Base-by-base conservation (phyloP, 2,329 filamentous ascomycete species). In the Xylariaceae sp. region DNA sequence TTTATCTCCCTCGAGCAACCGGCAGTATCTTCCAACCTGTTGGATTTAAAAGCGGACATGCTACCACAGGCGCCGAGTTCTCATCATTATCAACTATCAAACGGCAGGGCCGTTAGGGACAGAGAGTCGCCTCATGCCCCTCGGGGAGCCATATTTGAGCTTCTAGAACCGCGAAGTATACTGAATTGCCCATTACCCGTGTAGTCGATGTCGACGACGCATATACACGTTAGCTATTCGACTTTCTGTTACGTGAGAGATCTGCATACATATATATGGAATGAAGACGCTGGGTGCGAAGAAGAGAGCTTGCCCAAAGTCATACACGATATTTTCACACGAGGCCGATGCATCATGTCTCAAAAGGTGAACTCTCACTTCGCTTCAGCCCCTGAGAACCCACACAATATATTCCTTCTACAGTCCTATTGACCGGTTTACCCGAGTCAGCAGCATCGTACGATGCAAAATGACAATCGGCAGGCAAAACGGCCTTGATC, bases 31-130 rank as follows among this genome's bases (percentile, higher is more conserved):
- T 27, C 54, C 9, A 19, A 5, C 43, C 53, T 45, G 45, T 54
- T 51, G 32, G 47, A 40, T 47, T 31, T 37, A 31, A 40, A 50
- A 51, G 47, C 54, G 43, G 41, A 32, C 34, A 39, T 35, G 2
- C 34, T 44, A 4, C 8, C 30, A 34, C 40, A 26, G 4, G 27
- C 27, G 54, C 32, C 49, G 40, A 30, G 31, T 37, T 40, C 8
- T 19, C 40, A 7, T 2, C 31, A 45, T 19, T 19, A 19, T 19
- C 45, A 39, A 43, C 29, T 46, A 11, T 26, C 43, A 29, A 29
- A 37, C 26, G 19, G 41, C 48, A 39, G 32, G n/a, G 11, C 41
- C n/a, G 12, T 27, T 40, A n/a, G 45, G 32, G 37, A 43, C 9
- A 39, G 6, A 34, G 4, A 44, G 4, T 32, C 46, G 47, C 49